Percentiles rank a stretch among this genome's conserved stretches.
Evolutionary conservation across 192 early-diverging fungal genomes (phyloP).

Genomic region (Backusella macrospora): DNA sequence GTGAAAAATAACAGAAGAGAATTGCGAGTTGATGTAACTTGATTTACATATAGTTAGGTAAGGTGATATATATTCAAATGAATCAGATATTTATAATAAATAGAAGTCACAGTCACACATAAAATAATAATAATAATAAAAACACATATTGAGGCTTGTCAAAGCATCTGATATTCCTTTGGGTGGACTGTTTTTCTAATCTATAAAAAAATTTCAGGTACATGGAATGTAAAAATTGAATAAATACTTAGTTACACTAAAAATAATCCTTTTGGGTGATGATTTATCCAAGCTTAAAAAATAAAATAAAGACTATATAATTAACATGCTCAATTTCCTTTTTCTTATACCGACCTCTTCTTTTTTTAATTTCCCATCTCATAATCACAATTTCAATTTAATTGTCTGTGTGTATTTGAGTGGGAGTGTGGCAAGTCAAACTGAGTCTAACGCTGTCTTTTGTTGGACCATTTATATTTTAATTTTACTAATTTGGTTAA

Average conservation of each 20-base stretch:
- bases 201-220: neutral
- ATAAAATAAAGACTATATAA: neutral
- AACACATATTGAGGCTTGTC: neutral
- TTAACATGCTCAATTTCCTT: slow-evolving; percentile 9
- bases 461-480: too few species aligned
- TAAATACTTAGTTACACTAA: neutral
- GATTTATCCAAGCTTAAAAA: neutral
- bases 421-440: too few species aligned
- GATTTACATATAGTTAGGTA: too few species aligned
- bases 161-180: slow-evolving; percentile 12
- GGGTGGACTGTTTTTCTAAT: neutral
- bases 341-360: neutral
- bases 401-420: too few species aligned
- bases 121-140: slow-evolving; percentile 5
- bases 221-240: neutral
- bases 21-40: neutral
- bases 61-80: neutral
- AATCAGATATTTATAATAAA: neutral
- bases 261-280: neutral
- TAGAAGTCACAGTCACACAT: neutral
- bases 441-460: too few species aligned
- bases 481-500: too few species aligned
- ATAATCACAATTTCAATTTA: too few species aligned
- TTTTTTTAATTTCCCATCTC: neutral
- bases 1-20: neutral